Percentiles rank a stretch among this genome's conserved stretches.
phyloP scores from a whole-genome alignment of 148 eudicot species.

The Oxyria digyna region DNA sequence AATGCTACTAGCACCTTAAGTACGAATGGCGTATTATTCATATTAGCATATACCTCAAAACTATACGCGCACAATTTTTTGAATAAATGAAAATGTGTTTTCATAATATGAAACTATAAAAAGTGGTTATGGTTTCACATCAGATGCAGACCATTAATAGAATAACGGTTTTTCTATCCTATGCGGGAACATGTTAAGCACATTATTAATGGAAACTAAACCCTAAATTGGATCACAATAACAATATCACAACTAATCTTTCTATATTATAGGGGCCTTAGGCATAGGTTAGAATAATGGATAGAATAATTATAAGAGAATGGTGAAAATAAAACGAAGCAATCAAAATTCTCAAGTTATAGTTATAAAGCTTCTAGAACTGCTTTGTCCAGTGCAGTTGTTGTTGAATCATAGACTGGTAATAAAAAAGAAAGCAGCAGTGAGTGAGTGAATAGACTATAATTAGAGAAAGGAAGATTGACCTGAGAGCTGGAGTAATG shows the following conservation, averaged over 20 bases:
- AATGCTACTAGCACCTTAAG: constrained; percentile 6
- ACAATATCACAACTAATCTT: too few species aligned
- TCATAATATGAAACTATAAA: neutral
- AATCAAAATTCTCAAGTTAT: neutral
- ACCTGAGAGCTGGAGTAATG: too few species aligned
- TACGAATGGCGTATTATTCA: neutral
- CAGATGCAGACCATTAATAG: too few species aligned
- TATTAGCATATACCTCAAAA: neutral
- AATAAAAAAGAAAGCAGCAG: neutral
- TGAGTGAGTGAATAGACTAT: too few species aligned
- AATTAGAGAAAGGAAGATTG: too few species aligned
- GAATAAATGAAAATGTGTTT: neutral
- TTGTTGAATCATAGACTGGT: neutral
- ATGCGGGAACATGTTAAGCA: too few species aligned
- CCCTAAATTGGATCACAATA: too few species aligned
- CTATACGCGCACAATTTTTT: neutral
- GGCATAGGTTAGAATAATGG: too few species aligned
- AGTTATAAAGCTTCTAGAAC: neutral
- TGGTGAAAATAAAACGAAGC: neutral
- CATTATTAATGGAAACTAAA: too few species aligned
- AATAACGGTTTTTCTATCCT: too few species aligned
- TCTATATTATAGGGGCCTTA: too few species aligned
- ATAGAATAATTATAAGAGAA: too few species aligned
- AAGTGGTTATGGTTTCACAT: neutral
- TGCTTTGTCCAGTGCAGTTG: neutral